Conservation (phyloP, 306 rosid species). For the Ziziphus jujuba region DNA sequence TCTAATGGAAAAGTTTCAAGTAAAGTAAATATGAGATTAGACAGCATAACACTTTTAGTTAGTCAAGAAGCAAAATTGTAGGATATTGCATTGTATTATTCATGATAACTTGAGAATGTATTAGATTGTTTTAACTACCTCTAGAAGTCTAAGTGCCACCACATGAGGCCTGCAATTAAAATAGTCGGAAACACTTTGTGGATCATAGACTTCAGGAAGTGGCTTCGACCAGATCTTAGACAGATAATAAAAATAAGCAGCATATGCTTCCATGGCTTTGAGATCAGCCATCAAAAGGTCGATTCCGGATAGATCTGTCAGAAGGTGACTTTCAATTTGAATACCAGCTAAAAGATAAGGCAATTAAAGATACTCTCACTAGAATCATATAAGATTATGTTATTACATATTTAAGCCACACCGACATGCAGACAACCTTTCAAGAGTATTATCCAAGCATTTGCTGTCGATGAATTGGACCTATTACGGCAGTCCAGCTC, state of each 20-base stretch:
- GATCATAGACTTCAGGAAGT: constrained; percentile 85
- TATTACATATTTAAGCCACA: not conserved
- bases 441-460: not conserved
- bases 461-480: no score
- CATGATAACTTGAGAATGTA: not conserved
- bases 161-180: constrained; percentile 80
- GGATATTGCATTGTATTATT: not conserved
- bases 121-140: constrained; percentile 47
- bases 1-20: not conserved
- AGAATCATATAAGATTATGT: not conserved
- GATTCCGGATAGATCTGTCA: constrained; percentile 66
- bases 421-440: not conserved
- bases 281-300: constrained; percentile 84
- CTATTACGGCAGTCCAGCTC: not conserved
- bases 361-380: not conserved
- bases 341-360: not conserved
- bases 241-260: constrained; percentile 56
- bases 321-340: constrained; percentile 13
- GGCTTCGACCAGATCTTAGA: constrained; percentile 89
- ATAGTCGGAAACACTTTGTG: constrained; percentile 67
- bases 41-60: not conserved
- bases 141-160: constrained; percentile 71
- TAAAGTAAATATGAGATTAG: not conserved
- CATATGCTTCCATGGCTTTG: constrained; percentile 80
- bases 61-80: constrained; percentile 1